Percentiles rank a stretch among this genome's conserved stretches.
Conservation (phyloP, 345 rosid genomes). For the Turritis glabra region DNA sequence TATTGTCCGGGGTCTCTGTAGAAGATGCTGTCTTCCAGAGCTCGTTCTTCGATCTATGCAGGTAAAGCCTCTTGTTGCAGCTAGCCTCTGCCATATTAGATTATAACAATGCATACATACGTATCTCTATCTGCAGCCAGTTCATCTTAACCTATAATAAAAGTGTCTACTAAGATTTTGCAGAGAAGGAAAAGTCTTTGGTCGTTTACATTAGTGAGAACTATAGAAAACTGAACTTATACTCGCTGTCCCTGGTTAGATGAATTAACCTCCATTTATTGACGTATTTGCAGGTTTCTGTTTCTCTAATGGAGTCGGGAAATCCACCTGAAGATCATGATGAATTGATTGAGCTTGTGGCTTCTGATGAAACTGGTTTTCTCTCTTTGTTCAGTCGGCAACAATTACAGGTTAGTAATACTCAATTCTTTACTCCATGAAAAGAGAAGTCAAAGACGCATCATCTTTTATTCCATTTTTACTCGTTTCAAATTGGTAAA, state of each 20-base stretch:
- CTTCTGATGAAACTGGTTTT: slow-evolving; percentile 66
- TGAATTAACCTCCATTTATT: background rate
- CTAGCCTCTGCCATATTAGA: background rate
- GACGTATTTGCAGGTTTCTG: slow-evolving; percentile 65
- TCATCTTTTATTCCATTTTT: background rate
- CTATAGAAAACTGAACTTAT: background rate
- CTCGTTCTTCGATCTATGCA: slow-evolving; percentile 82
- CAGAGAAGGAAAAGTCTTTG: background rate
- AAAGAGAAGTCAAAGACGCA: background rate
- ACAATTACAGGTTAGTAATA: slow-evolving; percentile 70
- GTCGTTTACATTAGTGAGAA: slow-evolving; percentile 6
- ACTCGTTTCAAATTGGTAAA: too few relatives aligned
- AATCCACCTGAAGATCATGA: slow-evolving; percentile 71
- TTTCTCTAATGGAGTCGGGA: slow-evolving; percentile 68
- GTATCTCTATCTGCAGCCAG: background rate
- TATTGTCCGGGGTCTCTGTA: slow-evolving; percentile 81
- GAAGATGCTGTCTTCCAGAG: slow-evolving; percentile 95
- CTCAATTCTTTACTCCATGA: background rate
- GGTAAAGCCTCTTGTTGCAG: slow-evolving; percentile 44
- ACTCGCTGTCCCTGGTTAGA: background rate
- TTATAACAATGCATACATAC: background rate
- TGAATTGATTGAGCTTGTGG: slow-evolving; percentile 76
- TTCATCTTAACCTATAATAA: background rate
- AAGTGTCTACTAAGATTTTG: slow-evolving; percentile 1
- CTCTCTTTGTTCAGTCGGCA: slow-evolving; percentile 85